Base-by-base conservation (phyloP, 2,329 filamentous ascomycete species). In the Diaporthe amygdali region DNA sequence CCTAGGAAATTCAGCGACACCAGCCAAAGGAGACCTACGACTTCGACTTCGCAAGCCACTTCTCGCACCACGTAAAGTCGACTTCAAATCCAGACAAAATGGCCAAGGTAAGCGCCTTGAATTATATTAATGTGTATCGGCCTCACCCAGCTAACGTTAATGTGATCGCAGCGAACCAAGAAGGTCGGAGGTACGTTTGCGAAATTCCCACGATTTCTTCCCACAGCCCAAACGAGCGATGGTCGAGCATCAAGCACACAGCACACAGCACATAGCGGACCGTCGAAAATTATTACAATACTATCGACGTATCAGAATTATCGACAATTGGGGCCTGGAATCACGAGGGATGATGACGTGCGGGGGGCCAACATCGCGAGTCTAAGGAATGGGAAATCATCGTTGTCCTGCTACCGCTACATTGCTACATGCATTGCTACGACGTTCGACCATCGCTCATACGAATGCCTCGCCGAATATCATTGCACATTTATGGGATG, bases 141-240 rank as follows among this genome's bases (percentile, higher is more conserved):
- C 37, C 2, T 27, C 44, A 46, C 9, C 2, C 3, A 20, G 44
- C 44, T 64, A 64, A 64, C 59, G n/a, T 20, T 7, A 49, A 49
- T 64, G 39, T 54, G 20, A 37, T 66, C 44, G 20, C 27, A 73
- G 91, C 92, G 94, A 89, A 97, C 94, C 78, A 97, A 94, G 93
- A 97, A 97, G 93, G 95, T 73, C 71, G 71, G 71, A 71, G 71
- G 71, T 73, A 73, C 56, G 71, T 73, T 68, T 46, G 51, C 71
- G 71, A 68, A 39, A 52, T 22, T 30, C 64, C 47, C 51, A 69
- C 64, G 44, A 59, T 30, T 12, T 27, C 51, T 59, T 44, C 37
- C 34, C 25, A 64, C 49, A 61, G 46, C 55, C 64, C 51, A 59
- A 71, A 46, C 56, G 69, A 69, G 56, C 69, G 64, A 73, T 66